These are phyloP conservation scores for Ensete glaucum DNA, from an alignment of 176 grass and related monocot species.

Conservation along the genomic window DNA sequence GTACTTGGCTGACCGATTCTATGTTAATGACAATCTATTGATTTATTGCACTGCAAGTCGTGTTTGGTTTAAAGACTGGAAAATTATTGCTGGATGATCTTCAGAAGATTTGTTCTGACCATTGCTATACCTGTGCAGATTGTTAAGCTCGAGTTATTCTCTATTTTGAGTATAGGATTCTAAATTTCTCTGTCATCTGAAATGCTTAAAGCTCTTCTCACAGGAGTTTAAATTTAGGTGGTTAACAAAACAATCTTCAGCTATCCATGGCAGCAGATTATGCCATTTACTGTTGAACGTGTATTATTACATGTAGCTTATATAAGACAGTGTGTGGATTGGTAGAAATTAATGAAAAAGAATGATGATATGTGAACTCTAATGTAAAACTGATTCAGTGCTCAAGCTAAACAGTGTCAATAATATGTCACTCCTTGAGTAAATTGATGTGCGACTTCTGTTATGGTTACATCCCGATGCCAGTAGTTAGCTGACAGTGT, in stretches of 20 bases:
- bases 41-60: conserved; percentile 12
- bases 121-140: too few relatives aligned
- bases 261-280: neutral
- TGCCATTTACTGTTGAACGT: neutral
- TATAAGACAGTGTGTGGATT: neutral
- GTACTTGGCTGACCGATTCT: too few relatives aligned
- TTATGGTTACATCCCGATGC: too few relatives aligned
- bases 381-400: neutral
- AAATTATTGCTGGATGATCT: neutral
- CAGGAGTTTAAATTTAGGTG: neutral
- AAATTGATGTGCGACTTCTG: too few relatives aligned
- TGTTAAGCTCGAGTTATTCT: too few relatives aligned
- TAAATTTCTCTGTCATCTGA: neutral
- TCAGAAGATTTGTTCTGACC: neutral
- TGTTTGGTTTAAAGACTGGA: conserved; percentile 23
- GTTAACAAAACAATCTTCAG: neutral
- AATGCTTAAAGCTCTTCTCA: neutral
- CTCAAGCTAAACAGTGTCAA: neutral
- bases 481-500: too few relatives aligned
- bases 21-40: neutral
- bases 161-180: neutral
- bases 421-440: neutral
- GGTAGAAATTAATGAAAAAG: neutral
- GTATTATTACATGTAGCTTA: neutral
- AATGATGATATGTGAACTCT: neutral